Evolutionary conservation across 176 grass and related monocot species (phyloP).

Genomic region (Bolboschoenus planiculmis): DNA sequence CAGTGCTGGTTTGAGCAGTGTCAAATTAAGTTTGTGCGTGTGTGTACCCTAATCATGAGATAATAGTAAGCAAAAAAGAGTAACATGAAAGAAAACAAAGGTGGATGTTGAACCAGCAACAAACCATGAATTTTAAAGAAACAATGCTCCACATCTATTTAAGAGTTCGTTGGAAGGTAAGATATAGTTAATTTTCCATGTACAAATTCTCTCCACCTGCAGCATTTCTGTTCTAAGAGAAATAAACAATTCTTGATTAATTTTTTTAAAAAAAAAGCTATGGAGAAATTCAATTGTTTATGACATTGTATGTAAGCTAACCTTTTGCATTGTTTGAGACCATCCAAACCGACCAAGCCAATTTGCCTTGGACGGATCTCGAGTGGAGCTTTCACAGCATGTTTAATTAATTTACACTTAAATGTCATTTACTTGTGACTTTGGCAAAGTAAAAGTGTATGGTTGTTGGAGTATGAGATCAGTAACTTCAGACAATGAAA

Average conservation of each 20-base stretch:
- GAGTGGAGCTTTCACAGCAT: background rate
- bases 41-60: background rate
- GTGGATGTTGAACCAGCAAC: background rate
- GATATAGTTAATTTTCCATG: background rate
- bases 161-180: background rate
- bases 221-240: background rate
- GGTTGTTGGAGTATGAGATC: constrained; percentile 20
- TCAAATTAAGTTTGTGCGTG: background rate
- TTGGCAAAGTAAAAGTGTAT: constrained; percentile 21
- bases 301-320: background rate
- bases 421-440: constrained; percentile 11
- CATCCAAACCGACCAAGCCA: background rate
- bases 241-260: background rate
- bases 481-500: constrained; percentile 5
- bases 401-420: background rate
- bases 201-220: background rate
- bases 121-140: background rate
- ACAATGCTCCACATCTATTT: background rate
- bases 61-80: background rate
- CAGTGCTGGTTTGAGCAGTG: background rate
- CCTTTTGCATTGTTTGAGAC: background rate
- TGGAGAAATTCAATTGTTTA: background rate
- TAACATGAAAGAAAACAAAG: background rate
- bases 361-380: background rate
- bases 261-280: background rate